Evolutionary conservation across 2,329 filamentous ascomycete genomes (phyloP), one percentile per base, ranked within the genome.

Genomic region (Chaetomium sp.): DNA sequence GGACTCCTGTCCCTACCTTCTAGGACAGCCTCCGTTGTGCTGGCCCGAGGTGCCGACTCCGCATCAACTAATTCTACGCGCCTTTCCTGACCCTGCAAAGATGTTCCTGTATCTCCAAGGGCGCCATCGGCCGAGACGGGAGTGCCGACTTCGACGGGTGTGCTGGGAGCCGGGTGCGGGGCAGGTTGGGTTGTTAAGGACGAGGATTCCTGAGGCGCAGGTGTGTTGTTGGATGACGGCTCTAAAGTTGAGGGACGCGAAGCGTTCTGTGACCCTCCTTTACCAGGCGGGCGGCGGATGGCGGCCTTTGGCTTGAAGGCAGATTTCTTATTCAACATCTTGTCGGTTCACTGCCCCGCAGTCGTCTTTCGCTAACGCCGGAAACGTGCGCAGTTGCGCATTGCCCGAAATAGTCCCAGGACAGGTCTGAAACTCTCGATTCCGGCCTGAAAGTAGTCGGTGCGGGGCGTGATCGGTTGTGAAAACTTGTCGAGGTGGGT

Each of bases 301-400:
- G 57, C 63, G 9, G 55, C 63, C 62, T 67, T 69, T 4, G 65
- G 65, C 56, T 64, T 65, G 56, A 58, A 61, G 33, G 45, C 64
- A 19, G 61, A 57, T 16, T 62, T 66, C 56, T 65, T 67, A 50
- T 66, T 65, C 51, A 69, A 33, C 67, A 69, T 69, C 9, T 27
- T 60, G 65, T 55, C 55, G 58, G 49, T 25, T 68, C 38, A 61
- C 9, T 65, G 67, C 65, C 67, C 67, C 65, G 67, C 63, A 67
- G 63, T 45, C 54, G 45, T 45, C 27, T 27, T 62, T 60, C 9
- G 49, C 62, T 66, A 45, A 1, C 57, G 38, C 58, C 23, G 58
- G 25, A 13, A 57, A 58, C 38, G 10, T n/a, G 58, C 33, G 49
- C 55, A 25, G 38, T 59, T 33, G 57, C 58, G 58, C 65, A 66